phyloP scores from a whole-genome alignment of 768 basidiomycete species.

The Suillus ampliporus region DNA sequence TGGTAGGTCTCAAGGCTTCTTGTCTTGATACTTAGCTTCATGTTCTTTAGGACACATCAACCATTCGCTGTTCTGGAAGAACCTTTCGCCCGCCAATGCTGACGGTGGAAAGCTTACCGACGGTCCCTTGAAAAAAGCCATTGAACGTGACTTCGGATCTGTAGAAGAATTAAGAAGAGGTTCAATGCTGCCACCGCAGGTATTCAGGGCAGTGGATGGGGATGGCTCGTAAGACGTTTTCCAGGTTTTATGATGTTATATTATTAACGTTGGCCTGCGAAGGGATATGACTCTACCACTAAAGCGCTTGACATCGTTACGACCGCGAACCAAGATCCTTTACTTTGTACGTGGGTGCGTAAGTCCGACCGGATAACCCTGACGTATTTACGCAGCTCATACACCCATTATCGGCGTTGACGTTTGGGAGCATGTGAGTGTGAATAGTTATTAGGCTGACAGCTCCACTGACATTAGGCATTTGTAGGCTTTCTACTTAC shows the following conservation, averaged over 20 bases:
- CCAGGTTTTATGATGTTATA: not conserved
- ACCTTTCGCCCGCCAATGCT: conserved; percentile 75
- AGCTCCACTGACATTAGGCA: conserved; percentile 14
- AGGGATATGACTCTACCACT: conserved; percentile 72
- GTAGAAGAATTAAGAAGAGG: conserved; percentile 85
- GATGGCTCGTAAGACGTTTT: conserved; percentile 77
- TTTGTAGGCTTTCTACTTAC: conserved; percentile 69
- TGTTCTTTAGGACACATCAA: conserved; percentile 79
- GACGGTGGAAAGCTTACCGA: conserved; percentile 69
- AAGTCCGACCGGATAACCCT: conserved; percentile 7
- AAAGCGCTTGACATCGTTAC: conserved; percentile 89
- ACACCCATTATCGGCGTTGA: conserved; percentile 94
- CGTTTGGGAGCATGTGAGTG: conserved; percentile 91
- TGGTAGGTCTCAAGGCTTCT: conserved; percentile 48
- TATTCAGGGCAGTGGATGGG: conserved; percentile 98
- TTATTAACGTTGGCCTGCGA: conserved; percentile 4
- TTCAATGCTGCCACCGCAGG: conserved; percentile 89
- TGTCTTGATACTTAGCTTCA: not conserved
- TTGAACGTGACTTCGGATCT: conserved; percentile 84
- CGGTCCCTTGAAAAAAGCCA: conserved; percentile 76
- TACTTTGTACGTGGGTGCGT: conserved; percentile 54
- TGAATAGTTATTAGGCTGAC: conserved; percentile 14
- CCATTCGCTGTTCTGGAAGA: conserved; percentile 98
- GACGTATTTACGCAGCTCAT: conserved; percentile 57
- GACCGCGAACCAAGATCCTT: conserved; percentile 96